Evolutionary conservation across 768 basidiomycete genomes (phyloP).

Genomic region (Suillus lakei): DNA sequence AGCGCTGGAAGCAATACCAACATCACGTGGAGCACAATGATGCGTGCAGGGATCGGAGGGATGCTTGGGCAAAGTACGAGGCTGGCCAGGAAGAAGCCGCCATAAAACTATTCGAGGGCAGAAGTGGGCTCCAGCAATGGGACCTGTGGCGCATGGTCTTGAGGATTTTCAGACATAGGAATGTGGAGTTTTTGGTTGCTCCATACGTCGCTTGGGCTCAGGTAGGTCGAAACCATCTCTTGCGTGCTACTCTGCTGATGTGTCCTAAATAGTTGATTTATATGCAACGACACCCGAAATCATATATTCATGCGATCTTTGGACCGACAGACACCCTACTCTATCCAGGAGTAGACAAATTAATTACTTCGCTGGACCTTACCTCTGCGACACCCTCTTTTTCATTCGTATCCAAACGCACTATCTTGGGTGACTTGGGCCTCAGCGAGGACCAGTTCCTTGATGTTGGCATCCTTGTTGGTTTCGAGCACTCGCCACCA

Average conservation of each 20-base stretch:
- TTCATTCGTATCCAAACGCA: slow-evolving; percentile 82
- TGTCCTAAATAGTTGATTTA: slow-evolving; percentile 77
- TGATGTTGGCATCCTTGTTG: slow-evolving; percentile 90
- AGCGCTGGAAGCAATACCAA: slow-evolving; percentile 65
- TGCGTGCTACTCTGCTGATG: slow-evolving; percentile 13
- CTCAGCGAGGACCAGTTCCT: slow-evolving; percentile 91
- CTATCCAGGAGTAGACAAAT: slow-evolving; percentile 85
- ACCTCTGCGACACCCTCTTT: slow-evolving; percentile 69
- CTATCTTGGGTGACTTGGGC: slow-evolving; percentile 65
- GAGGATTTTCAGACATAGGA: slow-evolving; percentile 90
- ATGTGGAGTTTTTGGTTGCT: slow-evolving; percentile 95
- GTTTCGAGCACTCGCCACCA: slow-evolving; percentile 79
- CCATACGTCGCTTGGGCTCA: slow-evolving; percentile 97
- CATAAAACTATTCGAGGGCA: slow-evolving; percentile 79
- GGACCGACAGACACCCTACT: slow-evolving; percentile 90
- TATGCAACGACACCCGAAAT: slow-evolving; percentile 89
- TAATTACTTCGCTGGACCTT: slow-evolving; percentile 90
- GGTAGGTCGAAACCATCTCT: slow-evolving; percentile 53
- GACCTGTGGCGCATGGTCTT: slow-evolving; percentile 95
- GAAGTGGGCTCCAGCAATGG: slow-evolving; percentile 76
- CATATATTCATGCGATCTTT: slow-evolving; percentile 93
- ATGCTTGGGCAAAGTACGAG: slow-evolving; percentile 96
- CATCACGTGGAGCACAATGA: slow-evolving; percentile 63
- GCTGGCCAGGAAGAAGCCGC: slow-evolving; percentile 89
- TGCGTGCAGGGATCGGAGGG: slow-evolving; percentile 73